A percentile compares a stretch with the other conserved stretches of the same genome.
phyloP scores from a whole-genome alignment of 768 basidiomycete genomes.

The Chalciporus chontae region DNA sequence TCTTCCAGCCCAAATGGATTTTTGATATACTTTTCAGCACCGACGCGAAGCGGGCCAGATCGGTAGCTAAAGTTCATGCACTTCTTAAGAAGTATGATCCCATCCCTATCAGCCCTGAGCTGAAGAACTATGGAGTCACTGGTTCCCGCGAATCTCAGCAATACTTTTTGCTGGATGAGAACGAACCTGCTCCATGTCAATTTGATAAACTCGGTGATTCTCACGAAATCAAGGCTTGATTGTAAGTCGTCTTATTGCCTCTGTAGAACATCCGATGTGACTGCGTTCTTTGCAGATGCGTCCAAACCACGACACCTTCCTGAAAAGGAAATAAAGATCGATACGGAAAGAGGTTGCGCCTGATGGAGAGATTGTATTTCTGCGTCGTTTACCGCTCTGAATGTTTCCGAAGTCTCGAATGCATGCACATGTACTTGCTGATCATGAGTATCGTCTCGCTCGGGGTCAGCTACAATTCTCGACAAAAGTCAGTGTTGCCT shows the following conservation, averaged over 20 bases:
- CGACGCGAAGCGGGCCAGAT: conserved; percentile 19
- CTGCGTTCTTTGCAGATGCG: too few relatives aligned
- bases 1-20: conserved; percentile 25
- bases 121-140: conserved; percentile 21
- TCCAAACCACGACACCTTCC: too few relatives aligned
- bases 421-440: too few relatives aligned
- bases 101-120: conserved; percentile 19
- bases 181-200: conserved; percentile 17
- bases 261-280: background rate
- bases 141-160: conserved; percentile 23
- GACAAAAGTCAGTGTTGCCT: too few relatives aligned
- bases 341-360: too few relatives aligned
- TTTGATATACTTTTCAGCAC: conserved; percentile 21
- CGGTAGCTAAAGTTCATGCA: conserved; percentile 14
- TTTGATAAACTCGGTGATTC: conserved; percentile 10
- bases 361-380: too few relatives aligned
- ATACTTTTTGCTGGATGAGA: conserved; percentile 22
- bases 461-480: too few relatives aligned
- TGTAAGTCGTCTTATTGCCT: background rate
- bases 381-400: too few relatives aligned
- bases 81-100: conserved; percentile 19
- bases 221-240: conserved; percentile 2
- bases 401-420: too few relatives aligned
- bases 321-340: too few relatives aligned
- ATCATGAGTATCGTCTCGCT: too few relatives aligned